Evolutionary conservation across 345 rosid species (phyloP).

Genomic region (Boechera stricta): DNA sequence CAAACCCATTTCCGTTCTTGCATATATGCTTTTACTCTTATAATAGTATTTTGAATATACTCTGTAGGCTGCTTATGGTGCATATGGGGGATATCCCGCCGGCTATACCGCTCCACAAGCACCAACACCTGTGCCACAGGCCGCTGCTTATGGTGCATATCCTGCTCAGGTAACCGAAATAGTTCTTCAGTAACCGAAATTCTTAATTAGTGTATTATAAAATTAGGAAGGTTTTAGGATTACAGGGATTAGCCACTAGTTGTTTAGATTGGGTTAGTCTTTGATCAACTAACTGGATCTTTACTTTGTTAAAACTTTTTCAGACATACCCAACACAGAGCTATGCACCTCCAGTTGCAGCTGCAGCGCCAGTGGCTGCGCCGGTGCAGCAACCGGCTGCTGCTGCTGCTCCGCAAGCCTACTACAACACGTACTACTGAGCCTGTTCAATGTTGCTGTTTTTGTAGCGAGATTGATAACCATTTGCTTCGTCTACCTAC

Average conservation of each 20-base stretch:
- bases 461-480: conserved; percentile 23
- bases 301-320: conserved; percentile 43
- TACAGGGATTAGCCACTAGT: background rate
- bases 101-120: conserved; percentile 70
- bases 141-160: conserved; percentile 76
- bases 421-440: conserved; percentile 67
- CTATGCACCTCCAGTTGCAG: conserved; percentile 65
- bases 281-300: conserved; percentile 26
- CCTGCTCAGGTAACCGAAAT: conserved; percentile 72
- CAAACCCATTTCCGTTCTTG: conserved; percentile 5
- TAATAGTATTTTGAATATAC: background rate
- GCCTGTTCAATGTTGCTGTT: conserved; percentile 17
- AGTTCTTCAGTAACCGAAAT: background rate
- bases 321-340: conserved; percentile 62
- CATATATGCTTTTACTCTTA: background rate
- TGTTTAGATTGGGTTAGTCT: background rate
- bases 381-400: conserved; percentile 61
- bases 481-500: conserved; percentile 9
- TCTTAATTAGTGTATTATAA: background rate
- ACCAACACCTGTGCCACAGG: conserved; percentile 73
- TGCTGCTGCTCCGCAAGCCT: conserved; percentile 62
- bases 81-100: conserved; percentile 74
- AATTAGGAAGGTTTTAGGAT: background rate
- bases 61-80: conserved; percentile 72
- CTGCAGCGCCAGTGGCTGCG: conserved; percentile 49